phyloP scores from a whole-genome alignment of 495 filamentous ascomycete genomes.

The Sporormia fimetaria region DNA sequence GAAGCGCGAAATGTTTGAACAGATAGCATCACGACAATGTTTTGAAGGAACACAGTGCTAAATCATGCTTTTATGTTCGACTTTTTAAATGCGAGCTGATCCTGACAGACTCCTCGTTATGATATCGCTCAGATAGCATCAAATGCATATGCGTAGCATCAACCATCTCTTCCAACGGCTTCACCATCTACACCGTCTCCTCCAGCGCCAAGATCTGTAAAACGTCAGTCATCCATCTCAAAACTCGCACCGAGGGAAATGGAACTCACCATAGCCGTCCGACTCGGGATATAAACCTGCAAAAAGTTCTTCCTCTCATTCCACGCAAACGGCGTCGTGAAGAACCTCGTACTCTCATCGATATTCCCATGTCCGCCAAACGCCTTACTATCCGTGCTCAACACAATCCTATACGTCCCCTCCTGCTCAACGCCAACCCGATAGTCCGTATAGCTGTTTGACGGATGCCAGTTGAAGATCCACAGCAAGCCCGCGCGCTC shows the following conservation, averaged over 20 bases:
- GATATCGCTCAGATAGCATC: too few species aligned
- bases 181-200: constrained; percentile 7
- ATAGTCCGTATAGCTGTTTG: constrained; percentile 83
- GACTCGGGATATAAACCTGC: constrained; percentile 80
- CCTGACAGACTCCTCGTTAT: too few species aligned
- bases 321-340: constrained; percentile 81
- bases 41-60: too few species aligned
- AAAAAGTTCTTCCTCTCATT: constrained; percentile 79
- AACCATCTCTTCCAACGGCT: not conserved
- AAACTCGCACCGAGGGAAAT: not conserved
- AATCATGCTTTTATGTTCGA: too few species aligned
- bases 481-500: constrained; percentile 83
- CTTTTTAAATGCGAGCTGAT: too few species aligned
- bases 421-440: constrained; percentile 72
- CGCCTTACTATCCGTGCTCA: constrained; percentile 66
- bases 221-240: constrained; percentile 4
- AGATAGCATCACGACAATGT: too few species aligned
- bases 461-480: constrained; percentile 92
- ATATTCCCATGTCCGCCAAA: constrained; percentile 75
- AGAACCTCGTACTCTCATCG: constrained; percentile 68
- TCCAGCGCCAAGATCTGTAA: constrained; percentile 27
- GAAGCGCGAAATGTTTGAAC: too few species aligned
- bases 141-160: too few species aligned
- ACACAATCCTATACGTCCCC: constrained; percentile 79
- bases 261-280: constrained; percentile 71